Base-by-base conservation (phyloP, 495 filamentous ascomycete genomes). In the Neurospora sp. region DNA sequence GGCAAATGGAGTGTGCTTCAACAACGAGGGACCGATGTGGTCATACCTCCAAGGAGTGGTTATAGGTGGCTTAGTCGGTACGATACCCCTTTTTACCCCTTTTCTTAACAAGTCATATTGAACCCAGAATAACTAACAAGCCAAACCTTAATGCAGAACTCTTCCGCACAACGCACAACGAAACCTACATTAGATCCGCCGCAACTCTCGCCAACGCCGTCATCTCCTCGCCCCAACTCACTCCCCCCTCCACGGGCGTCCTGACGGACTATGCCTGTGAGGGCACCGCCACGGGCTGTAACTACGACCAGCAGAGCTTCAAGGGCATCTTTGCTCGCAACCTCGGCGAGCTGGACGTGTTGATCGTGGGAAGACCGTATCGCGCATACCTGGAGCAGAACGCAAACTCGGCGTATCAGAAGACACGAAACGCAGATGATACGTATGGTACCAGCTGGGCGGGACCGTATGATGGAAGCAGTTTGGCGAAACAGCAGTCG, bases 21-120 rank as follows among this genome's bases (percentile, higher is more conserved):
- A 90, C 77, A 92, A 93, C 76, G 84, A 84, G 1, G 82, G 81
- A 23, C 85, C 87, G 4, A 84, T 87, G 41, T 93, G 87, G 87
- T 87, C 89, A 0, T 94, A 94, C 81, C 93, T 93, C 78, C 91
- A 94, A 77, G 92, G 91, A 27, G 90, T 92, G 37, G 84, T 93
- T 35, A 84, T 93, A 16, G 91, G 91, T 8, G 92, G 85, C 0
- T 84, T 92, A 0, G 86, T 89, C 7, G 90, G 92, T 80, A 82
- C 88, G 39, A 39, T 6, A 0, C 14, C 35, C 40, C 23, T 27
- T 23, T 40, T 27, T 14, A 0, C 37, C 23, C 41, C 1, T 48
- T 40, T 23, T 23, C 39, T 11, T 40, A 20, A 8, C 42, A 27
- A 40, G 35, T 16, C 10, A 10, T 16, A 7, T 12, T 27, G 35